Conservation (phyloP, 352 stramenopile species). For the Plasmopara halstedii region DNA sequence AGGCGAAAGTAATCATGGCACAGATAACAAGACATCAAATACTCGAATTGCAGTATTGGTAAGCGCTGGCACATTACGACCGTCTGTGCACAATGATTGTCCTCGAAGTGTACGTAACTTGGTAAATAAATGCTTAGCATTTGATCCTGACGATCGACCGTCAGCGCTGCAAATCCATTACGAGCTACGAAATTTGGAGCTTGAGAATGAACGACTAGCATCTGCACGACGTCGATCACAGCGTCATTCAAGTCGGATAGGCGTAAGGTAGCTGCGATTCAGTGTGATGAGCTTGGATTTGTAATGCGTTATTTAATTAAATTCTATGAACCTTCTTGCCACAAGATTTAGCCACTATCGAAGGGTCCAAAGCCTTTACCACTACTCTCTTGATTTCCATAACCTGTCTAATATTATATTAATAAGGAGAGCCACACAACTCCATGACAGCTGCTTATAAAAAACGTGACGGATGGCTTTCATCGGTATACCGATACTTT, state of each 20-base stretch:
- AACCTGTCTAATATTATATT: too few relatives aligned
- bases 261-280: conserved; percentile 1
- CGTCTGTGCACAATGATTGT: conserved; percentile 40
- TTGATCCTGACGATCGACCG: conserved; percentile 42
- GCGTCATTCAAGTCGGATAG: too few relatives aligned
- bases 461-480: too few relatives aligned
- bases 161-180: conserved; percentile 65
- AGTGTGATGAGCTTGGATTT: neutral
- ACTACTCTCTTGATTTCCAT: too few relatives aligned
- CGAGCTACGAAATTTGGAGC: conserved; percentile 39
- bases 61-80: conserved; percentile 36
- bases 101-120: conserved; percentile 36
- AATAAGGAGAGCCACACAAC: too few relatives aligned
- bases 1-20: conserved; percentile 16
- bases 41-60: conserved; percentile 51
- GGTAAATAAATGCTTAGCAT: conserved; percentile 43
- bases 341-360: too few relatives aligned
- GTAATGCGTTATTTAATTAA: too few relatives aligned
- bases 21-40: conserved; percentile 27
- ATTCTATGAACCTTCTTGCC: too few relatives aligned
- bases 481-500: too few relatives aligned
- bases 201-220: conserved; percentile 15
- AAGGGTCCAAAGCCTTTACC: too few relatives aligned
- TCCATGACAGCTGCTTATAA: too few relatives aligned
- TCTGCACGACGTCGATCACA: conserved; percentile 19